Evolutionary conservation across 345 rosid species (phyloP).

Genomic region (Erysimum cheiranthoides): DNA sequence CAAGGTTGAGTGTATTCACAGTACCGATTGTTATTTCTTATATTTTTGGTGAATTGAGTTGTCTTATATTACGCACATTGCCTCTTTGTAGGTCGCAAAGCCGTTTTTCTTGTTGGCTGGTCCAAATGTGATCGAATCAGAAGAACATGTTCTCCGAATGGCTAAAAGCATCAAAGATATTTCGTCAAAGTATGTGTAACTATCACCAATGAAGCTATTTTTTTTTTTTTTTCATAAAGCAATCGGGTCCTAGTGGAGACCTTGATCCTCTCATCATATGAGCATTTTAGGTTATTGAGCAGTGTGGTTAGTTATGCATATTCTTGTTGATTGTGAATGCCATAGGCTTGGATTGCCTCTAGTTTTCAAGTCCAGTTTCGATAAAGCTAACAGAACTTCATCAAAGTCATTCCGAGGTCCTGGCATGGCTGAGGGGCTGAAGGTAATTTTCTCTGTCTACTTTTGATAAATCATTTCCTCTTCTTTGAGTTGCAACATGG

Average conservation of each 20-base stretch:
- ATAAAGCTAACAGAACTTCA: constrained; percentile 91
- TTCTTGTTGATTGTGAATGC: constrained; percentile 16
- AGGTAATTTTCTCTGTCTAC: constrained; percentile 49
- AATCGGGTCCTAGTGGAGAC: neutral
- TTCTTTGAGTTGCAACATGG: neutral
- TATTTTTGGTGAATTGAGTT: neutral
- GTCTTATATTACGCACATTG: neutral
- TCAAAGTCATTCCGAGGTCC: constrained; percentile 94
- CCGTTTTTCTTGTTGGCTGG: constrained; percentile 90
- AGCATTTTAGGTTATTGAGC: neutral
- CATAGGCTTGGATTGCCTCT: constrained; percentile 78
- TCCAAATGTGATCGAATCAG: constrained; percentile 92
- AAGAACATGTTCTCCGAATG: constrained; percentile 79
- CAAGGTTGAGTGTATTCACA: constrained; percentile 47
- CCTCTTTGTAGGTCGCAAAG: constrained; percentile 58
- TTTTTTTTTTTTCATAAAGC: neutral
- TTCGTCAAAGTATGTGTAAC: constrained; percentile 57
- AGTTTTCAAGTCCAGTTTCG: constrained; percentile 94
- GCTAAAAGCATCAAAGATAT: constrained; percentile 68
- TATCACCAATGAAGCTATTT: neutral
- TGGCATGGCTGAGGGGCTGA: constrained; percentile 82
- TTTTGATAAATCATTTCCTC: neutral
- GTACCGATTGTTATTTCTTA: neutral
- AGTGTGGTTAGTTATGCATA: neutral
- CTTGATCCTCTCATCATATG: neutral